Base-by-base conservation (phyloP, 1,284 basidiomycete genomes). In the Entoloma clypeatum region DNA sequence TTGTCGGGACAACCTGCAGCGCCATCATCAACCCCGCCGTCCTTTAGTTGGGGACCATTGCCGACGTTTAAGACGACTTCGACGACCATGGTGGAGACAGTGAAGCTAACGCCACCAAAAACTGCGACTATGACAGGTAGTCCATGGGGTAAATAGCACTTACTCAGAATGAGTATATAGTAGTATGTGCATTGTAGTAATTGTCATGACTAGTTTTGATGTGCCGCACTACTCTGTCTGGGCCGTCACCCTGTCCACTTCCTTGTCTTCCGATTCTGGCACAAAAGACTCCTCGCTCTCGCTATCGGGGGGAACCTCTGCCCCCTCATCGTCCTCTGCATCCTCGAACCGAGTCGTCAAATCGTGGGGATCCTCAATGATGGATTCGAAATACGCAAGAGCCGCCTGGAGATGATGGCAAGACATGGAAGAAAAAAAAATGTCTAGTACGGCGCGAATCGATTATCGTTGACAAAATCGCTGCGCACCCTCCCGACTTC, bases 401-500 rank as follows among this genome's bases (percentile, higher is more conserved):
- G 86, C 81, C 39, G 81, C 86, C 84, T 88, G 62, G 53, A 47
- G 43, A 45, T 50, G 46, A n/a, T n/a, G n/a, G n/a, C 19, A 38
- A 45, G 49, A 41, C 50, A 42, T 42, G 39, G 22, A 56, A 52
- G 50, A 57, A 53, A 48, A 55, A 52, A 42, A 43, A 46, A 44
- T 41, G 62, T 74, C 80, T 86, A 95, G 76, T 96, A 95, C 48
- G 92, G 92, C 47, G 78, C 70, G 65, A 74, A 94, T 64, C 92
- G 83, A 58, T 71, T 78, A 70, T 82, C 69, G 69, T 81, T 84
- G 65, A 79, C 64, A 64, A 88, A 89, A 85, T 90, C 81, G 64
- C 80, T 86, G 81, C 91, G 91, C 83, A 95, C 91, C 86, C 88
- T 85, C 70, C 92, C 92, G 52, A 84, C 81, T 65, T 86, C 83